Evolutionary conservation across 768 basidiomycete species (phyloP), one percentile per base, ranked within the genome.

Genomic region (Trametes punicea): DNA sequence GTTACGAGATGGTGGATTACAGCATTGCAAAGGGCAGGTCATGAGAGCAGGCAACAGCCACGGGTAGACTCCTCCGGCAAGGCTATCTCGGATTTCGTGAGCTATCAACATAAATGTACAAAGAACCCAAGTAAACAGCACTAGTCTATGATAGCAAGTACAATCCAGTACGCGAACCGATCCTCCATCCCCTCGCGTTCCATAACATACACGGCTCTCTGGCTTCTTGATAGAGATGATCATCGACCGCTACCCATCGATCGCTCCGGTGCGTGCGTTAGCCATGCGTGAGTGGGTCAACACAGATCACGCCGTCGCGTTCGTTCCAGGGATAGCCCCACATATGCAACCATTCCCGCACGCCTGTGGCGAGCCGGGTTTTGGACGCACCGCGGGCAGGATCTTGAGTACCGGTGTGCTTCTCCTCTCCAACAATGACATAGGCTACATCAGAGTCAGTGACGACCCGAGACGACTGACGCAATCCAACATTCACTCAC

Each of bases 251-350:
- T 39, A 11, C 15, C 15, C 39, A 15, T 55, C 21, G 27, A 4
- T 30, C 23, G n/a, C 25, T 46, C 40, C 5, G 23, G n/a, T 7
- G 16, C 39, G 21, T 34, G 16, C 25, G 23, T 33, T 38, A 53
- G 42, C 51, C 44, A 36, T 95, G 93, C 26, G 90, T 93, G 60
- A 91, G 74, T 21, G 88, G 74, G 70, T 98, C 95, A 46, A 97
- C 83, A 69, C 90, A 94, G 51, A 97, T 82, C 47, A 93, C 83
- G 2, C 95, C 95, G 65, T 91, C 91, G 7, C 87, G 82, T 69
- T 97, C 95, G 70, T 81, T 88, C 95, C 94, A 97, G 16, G 95
- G 90, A 74, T 95, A 98, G 54, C 91, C 90, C 92, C 93, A 98
- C 52, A 88, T 83, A 64, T 93, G 90, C 42, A 98, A 72, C 88